Evolutionary conservation across 176 grass and related monocot genomes (phyloP), one percentile per base, ranked within the genome.

Genomic region (Neostapfia colusana): DNA sequence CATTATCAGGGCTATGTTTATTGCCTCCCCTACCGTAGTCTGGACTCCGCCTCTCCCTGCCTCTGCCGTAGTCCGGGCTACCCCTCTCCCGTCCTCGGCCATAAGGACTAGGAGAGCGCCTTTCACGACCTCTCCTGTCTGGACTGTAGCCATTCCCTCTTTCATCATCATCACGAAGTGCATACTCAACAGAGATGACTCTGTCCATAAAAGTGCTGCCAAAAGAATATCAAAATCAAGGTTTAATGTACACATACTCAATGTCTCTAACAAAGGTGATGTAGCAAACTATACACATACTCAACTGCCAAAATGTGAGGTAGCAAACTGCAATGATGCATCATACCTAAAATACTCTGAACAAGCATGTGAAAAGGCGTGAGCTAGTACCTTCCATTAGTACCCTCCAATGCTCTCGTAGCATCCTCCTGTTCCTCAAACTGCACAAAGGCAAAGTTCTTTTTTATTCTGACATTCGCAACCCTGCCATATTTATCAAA

Each of bases 141-240:
- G 96, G 92, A 66, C 96, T 99, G 72, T 89, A 93, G 28, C 90
- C 87, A 20, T 92, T 86, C 82, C 56, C 88, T 69, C 75, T 91
- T 69, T 99, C 96, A 70, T 96, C 93, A 61, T 99, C 95, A 79
- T 99, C 96, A 28, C 92, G 92, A 58, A 95, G 73, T 9, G 96
- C 96, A 74, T 95, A 99, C 75, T 99, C 96, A 55, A 99, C 92
- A 41, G 96, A 95, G 25, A 99, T 88, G 67, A 99, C 87, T 77
- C 89, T 86, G 78, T 99, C 96, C 92, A 99, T 74, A 67, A 99
- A 84, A 26, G 85, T 71, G 67, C 96, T 95, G 87, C 69, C 76
- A 75, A 60, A 82, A 65, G 67, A 74, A 78, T 39, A 31, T 49
- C 20, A 37, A 13, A 77, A 51, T 84, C 51, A 75, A 84, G 56